A percentile compares a stretch with the other conserved stretches of the same genome.
Evolutionary conservation across 2,329 filamentous ascomycete species (phyloP).

Genomic region (Alternaria infectoria): DNA sequence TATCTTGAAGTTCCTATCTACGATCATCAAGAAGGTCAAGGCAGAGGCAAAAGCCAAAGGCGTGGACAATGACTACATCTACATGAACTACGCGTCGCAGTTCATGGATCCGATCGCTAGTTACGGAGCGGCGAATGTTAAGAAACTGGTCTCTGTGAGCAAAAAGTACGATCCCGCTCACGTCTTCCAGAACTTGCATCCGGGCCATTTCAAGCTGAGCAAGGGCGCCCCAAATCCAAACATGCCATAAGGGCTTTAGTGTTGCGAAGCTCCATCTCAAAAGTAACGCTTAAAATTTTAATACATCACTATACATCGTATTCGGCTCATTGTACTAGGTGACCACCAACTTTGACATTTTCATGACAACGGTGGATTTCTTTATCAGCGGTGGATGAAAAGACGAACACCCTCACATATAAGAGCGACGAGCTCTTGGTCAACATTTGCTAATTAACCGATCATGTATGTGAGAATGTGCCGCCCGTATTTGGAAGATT

Average conservation of each 20-base stretch:
- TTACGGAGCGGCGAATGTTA: conserved; percentile 43
- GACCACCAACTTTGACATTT: no score
- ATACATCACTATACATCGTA: no score
- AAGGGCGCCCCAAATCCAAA: conserved; percentile 55
- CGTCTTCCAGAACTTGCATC: conserved; percentile 49
- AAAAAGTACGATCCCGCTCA: conserved; percentile 49
- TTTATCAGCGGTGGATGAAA: no score
- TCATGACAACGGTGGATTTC: no score
- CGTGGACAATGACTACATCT: conserved; percentile 31
- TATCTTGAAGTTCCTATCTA: conserved; percentile 23
- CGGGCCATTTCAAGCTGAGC: conserved; percentile 57
- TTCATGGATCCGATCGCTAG: conserved; percentile 48
- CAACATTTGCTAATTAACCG: no score
- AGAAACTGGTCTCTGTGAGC: conserved; percentile 41
- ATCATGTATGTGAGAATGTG: no score
- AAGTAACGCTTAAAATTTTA: no score
- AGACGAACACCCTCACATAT: no score
- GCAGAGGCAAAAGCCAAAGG: conserved; percentile 23
- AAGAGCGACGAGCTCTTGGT: no score
- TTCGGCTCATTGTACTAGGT: no score
- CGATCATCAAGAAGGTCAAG: conserved; percentile 23
- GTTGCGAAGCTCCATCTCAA: no score
- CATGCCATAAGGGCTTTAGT: neutral
- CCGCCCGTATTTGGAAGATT: no score
- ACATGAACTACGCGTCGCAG: conserved; percentile 54